phyloP scores from a whole-genome alignment of 768 basidiomycete genomes.

The Tylopilus sp. region DNA sequence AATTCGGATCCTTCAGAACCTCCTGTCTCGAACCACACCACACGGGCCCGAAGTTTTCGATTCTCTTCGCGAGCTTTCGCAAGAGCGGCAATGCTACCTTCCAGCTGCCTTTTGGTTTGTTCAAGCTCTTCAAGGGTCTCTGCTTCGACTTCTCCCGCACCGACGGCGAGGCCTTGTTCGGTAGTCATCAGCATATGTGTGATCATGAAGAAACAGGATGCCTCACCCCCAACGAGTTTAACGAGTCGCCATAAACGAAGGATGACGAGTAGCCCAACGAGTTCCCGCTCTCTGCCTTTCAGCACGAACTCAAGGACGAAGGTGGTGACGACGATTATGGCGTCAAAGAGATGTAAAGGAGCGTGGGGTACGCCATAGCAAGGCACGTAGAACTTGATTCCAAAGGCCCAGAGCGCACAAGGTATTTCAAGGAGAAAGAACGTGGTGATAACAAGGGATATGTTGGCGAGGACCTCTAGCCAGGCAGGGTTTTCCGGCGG shows the following conservation, averaged over 20 bases:
- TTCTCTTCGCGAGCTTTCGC: slow-evolving; percentile 51
- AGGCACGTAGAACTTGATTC: slow-evolving; percentile 60
- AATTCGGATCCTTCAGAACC: slow-evolving; percentile 32
- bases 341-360: slow-evolving; percentile 71
- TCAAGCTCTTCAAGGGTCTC: slow-evolving; percentile 46
- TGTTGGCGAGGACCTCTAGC: slow-evolving; percentile 57
- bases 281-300: slow-evolving; percentile 64
- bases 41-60: slow-evolving; percentile 42
- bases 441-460: slow-evolving; percentile 66
- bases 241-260: slow-evolving; percentile 80
- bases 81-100: slow-evolving; percentile 41
- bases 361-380: slow-evolving; percentile 52
- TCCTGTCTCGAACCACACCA: slow-evolving; percentile 33
- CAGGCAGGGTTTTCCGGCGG: slow-evolving; percentile 48
- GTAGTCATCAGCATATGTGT: not conserved
- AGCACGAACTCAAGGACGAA: slow-evolving; percentile 71
- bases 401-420: slow-evolving; percentile 62
- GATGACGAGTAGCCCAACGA: slow-evolving; percentile 65
- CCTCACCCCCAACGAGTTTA: slow-evolving; percentile 62
- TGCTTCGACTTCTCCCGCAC: slow-evolving; percentile 69
- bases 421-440: slow-evolving; percentile 80
- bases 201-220: not conserved
- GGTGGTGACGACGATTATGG: slow-evolving; percentile 64
- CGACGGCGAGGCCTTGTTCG: slow-evolving; percentile 64
- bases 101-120: slow-evolving; percentile 47